Base-by-base conservation (phyloP, 495 filamentous ascomycete genomes). In the Lasiosphaeria miniovina region DNA sequence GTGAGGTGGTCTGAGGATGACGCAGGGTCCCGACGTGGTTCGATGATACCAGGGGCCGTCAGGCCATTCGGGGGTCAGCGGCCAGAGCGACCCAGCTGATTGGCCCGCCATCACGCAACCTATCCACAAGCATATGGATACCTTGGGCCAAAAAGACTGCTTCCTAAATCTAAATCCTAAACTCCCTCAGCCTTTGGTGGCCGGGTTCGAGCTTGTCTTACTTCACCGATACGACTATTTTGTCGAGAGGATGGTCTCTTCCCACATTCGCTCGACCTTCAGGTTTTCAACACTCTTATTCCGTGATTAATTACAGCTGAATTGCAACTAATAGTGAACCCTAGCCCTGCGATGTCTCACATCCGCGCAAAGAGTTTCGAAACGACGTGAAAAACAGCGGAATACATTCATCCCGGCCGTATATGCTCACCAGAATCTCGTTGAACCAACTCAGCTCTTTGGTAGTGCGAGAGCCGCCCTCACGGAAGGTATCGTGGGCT, bases 361-460 rank as follows among this genome's bases (percentile, higher is more conserved):
- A n/a, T 11, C 43, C 12, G 15, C 12, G 4, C 43, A 11, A n/a
- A n/a, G 43, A 1, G 15, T 46, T n/a, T 40, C 36, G 49, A 8
- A 36, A 46, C 12, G 31, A 4, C 10, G 54, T 41, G 41, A 62
- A 61, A 33, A 63, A 62, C 35, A 69, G 14, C 1, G 57, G 32
- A 15, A 65, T 33, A 46, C 64, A 69, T 0, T 52, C 50, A 24
- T 59, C 61, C 3, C 61, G 59, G 6, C 38, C 59, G 9, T 14
- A 32, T 14, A 34, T 8, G 12, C 59, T 40, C 6, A 46, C 36
- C 6, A 69, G 4, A 31, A 66, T 64, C 1, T 17, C 17, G 14
- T 40, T 59, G 52, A 64, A 69, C 59, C 59, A 66, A 1, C 11
- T 24, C 46, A 66, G 49, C 43, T 69, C 59, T 4, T 55, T 46